Percentiles rank a stretch among this genome's conserved stretches.
Conservation (phyloP, 2,329 filamentous ascomycete genomes). For the Fusarium sp. region DNA sequence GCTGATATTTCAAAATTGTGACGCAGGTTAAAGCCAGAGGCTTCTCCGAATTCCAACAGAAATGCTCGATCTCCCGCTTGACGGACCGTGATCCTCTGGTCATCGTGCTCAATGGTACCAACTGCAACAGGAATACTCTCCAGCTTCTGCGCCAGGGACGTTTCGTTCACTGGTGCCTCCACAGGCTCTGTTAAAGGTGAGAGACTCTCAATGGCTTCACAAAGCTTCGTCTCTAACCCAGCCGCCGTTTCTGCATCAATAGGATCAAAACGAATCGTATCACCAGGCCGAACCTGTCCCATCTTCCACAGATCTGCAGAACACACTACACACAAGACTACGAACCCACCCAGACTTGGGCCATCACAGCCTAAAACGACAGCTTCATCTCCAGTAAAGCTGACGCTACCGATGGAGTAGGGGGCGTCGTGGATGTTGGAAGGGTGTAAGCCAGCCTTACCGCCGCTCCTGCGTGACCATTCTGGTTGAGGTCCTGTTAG, state of each 20-base stretch:
- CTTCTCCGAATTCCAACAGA: constrained; percentile 53
- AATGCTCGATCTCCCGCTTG: constrained; percentile 54
- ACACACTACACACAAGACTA: constrained; percentile 56
- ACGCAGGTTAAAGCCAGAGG: constrained; percentile 49
- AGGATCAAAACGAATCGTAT: constrained; percentile 53
- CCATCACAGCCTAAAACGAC: constrained; percentile 57
- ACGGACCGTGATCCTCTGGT: constrained; percentile 37
- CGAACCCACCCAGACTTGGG: constrained; percentile 58
- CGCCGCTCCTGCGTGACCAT: constrained; percentile 56
- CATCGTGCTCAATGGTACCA: constrained; percentile 33
- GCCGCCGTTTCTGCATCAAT: constrained; percentile 48
- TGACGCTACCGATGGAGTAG: constrained; percentile 58
- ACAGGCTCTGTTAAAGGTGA: constrained; percentile 3
- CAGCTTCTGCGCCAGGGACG: neutral
- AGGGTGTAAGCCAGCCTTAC: constrained; percentile 57
- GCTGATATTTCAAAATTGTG: constrained; percentile 53
- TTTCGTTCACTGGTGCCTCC: neutral
- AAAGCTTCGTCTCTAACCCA: constrained; percentile 42
- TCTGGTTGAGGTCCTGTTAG: constrained; percentile 55
- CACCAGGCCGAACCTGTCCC: constrained; percentile 57
- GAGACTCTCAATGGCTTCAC: constrained; percentile 42
- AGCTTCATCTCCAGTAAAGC: constrained; percentile 59
- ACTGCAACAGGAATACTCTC: constrained; percentile 16
- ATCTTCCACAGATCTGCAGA: constrained; percentile 59
- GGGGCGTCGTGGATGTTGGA: constrained; percentile 59